Evolutionary conservation across 2,329 filamentous ascomycete species (phyloP), one percentile per base, ranked within the genome.

Genomic region (Hirsutella rhossiliensis): DNA sequence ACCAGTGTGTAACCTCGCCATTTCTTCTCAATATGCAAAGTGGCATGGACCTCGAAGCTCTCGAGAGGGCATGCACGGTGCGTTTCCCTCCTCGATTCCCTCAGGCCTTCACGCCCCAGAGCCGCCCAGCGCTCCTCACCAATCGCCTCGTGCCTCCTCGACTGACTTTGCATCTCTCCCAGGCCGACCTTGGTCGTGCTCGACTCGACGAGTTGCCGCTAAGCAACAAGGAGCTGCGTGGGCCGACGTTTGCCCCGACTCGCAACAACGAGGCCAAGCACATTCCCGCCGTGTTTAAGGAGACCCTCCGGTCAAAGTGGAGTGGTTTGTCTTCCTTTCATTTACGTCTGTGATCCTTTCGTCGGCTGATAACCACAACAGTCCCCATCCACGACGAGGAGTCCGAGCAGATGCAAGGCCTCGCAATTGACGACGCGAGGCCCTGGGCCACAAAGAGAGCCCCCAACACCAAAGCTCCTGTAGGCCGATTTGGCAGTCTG

Each of bases 121-220:
- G n/a, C n/a, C n/a, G n/a, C n/a, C n/a, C n/a, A n/a, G n/a, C n/a
- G n/a, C n/a, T n/a, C n/a, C 23, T 27, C 23, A 9, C 7, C 7
- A 9, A 32, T 12, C 7, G 8, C 31, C 31, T 12, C 23, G 23
- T 23, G 3, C 23, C 6, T 27, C n/a, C n/a, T 27, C 9, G 23
- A 27, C 23, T 27, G 23, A 27, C 23, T 27, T 9, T n/a, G 23
- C 17, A 23, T 32, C 12, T 27, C 13, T 4, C n/a, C n/a, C n/a
- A 56, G 54, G 52, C 48, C 28, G 54, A 56, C 18, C 47, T 56
- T 11, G 48, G 54, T 9, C 51, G 54, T 18, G 36, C 40, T 15
- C 43, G 54, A 12, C 52, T 51, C 27, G 52, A 55, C 11, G 48
- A 55, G n/a, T 47, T 56, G 9, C 49, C 50, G 4, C 38, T 55